Base-by-base conservation (phyloP, 1,284 basidiomycete species). In the Thelephora terrestris region DNA sequence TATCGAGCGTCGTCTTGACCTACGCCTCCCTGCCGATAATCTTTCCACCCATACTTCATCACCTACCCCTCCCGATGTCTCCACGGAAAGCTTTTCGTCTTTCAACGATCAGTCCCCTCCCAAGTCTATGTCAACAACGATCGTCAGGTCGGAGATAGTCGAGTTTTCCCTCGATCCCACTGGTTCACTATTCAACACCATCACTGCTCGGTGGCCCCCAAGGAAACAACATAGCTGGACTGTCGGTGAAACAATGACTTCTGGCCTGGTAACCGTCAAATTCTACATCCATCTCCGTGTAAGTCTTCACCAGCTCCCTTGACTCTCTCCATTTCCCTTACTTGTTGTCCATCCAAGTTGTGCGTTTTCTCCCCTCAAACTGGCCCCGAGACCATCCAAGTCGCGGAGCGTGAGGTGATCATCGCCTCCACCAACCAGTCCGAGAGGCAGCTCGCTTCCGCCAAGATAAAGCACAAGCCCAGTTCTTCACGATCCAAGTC, bases 231-330 rank as follows among this genome's bases (percentile, higher is more conserved):
- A 73, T 55, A 75, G 81, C 23, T 89, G 85, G 85, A 75, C 83
- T 7, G 73, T 85, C 50, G 85, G 85, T 16, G 85, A 88, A 66
- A 82, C 81, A 18, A 74, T 85, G 55, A 70, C 75, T 53, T 81
- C 81, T 38, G 71, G 76, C 43, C 61, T 85, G 53, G 78, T 75
- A n/a, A 73, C 76, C 39, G 74, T 89, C 45, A 75, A 73, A 57
- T 89, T 85, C 63, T 80, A 80, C 60, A 68, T 82, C 55, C 76
- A 78, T 43, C 71, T 78, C 52, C 85, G 83, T 74, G 84, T 83
- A 54, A 56, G 64, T 58, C 50, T 3, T 14, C 29, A 32, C 14
- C 29, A 3, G 29, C 47, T 23, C 35, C 45, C 48, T 50, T 47
- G 42, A 48, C 24, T 46, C 42, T 43, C 35, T 46, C 39, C 34